These are phyloP conservation scores for Mortierella sp. DNA, from an alignment of 371 early-diverging fungal genomes.

Conservation along the genomic window DNA sequence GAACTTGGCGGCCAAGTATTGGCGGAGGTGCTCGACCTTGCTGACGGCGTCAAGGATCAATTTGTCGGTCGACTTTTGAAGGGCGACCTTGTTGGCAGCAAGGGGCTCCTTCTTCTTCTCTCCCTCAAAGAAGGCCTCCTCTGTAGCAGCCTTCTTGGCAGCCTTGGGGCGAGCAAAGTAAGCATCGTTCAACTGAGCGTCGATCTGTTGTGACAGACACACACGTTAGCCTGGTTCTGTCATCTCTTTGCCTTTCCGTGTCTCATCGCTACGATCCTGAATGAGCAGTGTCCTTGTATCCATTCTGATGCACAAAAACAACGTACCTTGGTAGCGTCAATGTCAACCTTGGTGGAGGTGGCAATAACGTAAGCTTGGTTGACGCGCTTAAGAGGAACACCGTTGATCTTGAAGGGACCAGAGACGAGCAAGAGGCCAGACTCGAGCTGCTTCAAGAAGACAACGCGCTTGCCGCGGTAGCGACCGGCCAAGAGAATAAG, in stretches of 20 bases:
- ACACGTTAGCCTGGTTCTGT: too few species aligned
- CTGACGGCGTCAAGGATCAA: slow-evolving; percentile 80
- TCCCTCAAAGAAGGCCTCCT: slow-evolving; percentile 90
- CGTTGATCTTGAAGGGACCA: slow-evolving; percentile 98
- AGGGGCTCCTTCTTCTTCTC: slow-evolving; percentile 72
- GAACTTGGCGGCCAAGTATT: slow-evolving; percentile 90
- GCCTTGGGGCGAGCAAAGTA: slow-evolving; percentile 90
- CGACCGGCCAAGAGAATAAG: slow-evolving; percentile 96
- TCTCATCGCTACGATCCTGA: too few species aligned
- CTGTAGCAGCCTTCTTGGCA: slow-evolving; percentile 76
- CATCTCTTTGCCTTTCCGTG: too few species aligned
- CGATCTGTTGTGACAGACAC: slow-evolving; percentile 61
- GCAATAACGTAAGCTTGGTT: slow-evolving; percentile 99
- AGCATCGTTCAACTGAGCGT: slow-evolving; percentile 89
- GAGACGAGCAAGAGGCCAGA: slow-evolving; percentile 96
- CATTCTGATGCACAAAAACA: neutral
- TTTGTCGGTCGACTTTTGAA: slow-evolving; percentile 90
- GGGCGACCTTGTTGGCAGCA: slow-evolving; percentile 70
- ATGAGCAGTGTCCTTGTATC: too few species aligned
- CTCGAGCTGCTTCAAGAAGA: slow-evolving; percentile 96
- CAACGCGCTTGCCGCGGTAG: slow-evolving; percentile 98
- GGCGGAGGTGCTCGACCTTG: slow-evolving; percentile 86
- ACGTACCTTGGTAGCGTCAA: slow-evolving; percentile 77
- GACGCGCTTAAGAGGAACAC: slow-evolving; percentile 97
- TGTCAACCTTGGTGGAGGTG: slow-evolving; percentile 96